Percentiles rank a stretch among this genome's conserved stretches.
Evolutionary conservation across 495 filamentous ascomycete species (phyloP).

Genomic region (Gamarada debralockiae): DNA sequence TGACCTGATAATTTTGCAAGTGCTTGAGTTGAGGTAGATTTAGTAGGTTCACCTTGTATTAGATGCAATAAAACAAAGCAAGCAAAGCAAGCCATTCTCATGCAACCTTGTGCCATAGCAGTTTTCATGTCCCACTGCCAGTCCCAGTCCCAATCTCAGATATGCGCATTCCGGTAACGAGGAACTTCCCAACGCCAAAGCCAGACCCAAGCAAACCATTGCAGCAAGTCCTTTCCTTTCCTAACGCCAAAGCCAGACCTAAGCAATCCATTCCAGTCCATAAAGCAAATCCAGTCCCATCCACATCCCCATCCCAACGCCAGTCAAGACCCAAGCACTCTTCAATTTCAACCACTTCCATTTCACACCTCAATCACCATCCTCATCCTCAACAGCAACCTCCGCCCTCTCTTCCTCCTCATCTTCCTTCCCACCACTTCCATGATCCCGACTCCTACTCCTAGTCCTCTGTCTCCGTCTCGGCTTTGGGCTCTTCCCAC

Average conservation of each 20-base stretch:
- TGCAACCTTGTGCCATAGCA: no score
- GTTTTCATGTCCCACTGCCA: no score
- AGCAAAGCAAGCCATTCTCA: no score
- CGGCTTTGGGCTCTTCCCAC: neutral
- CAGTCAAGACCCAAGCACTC: neutral
- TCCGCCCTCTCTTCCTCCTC: neutral
- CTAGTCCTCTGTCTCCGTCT: slow-evolving; percentile 12
- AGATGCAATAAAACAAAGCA: no score
- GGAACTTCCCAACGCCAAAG: neutral
- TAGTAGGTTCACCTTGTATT: no score
- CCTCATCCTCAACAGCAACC: neutral
- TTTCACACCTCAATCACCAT: neutral
- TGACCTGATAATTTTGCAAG: no score
- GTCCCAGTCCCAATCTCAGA: neutral
- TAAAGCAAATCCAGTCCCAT: neutral
- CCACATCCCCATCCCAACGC: no score
- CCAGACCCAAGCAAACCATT: neutral
- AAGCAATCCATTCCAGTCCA: neutral
- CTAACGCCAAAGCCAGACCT: neutral
- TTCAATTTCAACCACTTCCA: neutral
- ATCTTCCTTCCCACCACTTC: neutral
- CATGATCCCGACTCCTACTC: slow-evolving; percentile 10
- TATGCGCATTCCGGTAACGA: neutral
- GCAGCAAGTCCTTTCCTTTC: neutral
- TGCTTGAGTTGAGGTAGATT: neutral